phyloP scores from a whole-genome alignment of 495 filamentous ascomycete species.

The Friedmanniomyces simplex region DNA sequence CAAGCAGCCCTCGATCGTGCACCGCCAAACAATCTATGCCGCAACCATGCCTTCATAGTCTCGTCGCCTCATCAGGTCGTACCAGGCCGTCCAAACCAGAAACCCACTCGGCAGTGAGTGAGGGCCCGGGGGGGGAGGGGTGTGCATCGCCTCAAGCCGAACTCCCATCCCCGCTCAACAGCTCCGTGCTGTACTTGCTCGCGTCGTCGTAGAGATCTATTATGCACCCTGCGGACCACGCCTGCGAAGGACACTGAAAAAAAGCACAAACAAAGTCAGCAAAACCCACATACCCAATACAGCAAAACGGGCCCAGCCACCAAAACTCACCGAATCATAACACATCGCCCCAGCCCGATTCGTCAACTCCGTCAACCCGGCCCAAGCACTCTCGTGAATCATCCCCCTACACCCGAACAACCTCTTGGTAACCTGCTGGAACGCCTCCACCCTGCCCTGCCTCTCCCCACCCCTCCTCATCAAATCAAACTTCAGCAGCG shows the following conservation, averaged over 20 bases:
- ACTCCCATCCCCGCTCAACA: slow-evolving; percentile 3
- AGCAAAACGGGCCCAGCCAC: no score
- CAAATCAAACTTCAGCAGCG: slow-evolving; percentile 82
- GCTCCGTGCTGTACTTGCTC: slow-evolving; percentile 31
- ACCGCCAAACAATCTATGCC: background rate
- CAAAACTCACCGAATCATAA: slow-evolving; percentile 70
- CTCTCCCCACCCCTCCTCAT: slow-evolving; percentile 50
- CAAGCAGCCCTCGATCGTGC: background rate
- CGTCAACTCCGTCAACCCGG: slow-evolving; percentile 85
- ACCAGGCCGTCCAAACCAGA: background rate
- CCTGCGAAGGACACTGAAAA: slow-evolving; percentile 90
- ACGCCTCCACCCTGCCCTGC: slow-evolving; percentile 65
- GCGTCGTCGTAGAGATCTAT: slow-evolving; percentile 94
- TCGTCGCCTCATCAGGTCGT: background rate
- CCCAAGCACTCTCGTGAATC: slow-evolving; percentile 70
- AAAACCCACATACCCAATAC: background rate
- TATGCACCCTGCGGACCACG: slow-evolving; percentile 88
- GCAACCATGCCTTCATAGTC: background rate
- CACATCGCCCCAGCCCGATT: slow-evolving; percentile 79
- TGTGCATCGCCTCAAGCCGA: background rate
- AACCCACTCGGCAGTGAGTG: no score
- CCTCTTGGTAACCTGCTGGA: slow-evolving; percentile 84
- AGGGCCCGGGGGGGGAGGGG: background rate
- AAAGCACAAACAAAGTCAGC: slow-evolving; percentile 20
- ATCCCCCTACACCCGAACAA: slow-evolving; percentile 72